Conservation (phyloP, 768 basidiomycete species). For the Tylopilus balloui region DNA sequence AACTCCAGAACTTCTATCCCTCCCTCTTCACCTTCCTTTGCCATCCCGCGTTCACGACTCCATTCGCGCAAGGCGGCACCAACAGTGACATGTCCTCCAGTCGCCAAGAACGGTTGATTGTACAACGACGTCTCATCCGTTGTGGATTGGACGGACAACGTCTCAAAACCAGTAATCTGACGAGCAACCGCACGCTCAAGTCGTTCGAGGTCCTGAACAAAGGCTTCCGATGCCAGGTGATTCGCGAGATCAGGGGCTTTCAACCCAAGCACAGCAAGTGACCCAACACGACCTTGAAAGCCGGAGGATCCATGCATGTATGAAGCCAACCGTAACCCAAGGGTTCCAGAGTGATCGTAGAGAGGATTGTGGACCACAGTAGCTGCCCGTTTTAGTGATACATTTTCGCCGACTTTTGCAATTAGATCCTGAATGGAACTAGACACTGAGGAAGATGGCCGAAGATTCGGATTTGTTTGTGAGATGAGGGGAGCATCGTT, state of each 20-base stretch:
- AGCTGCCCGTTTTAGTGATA: constrained; percentile 60
- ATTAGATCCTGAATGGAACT: constrained; percentile 65
- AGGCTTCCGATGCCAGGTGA: constrained; percentile 43
- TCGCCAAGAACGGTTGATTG: constrained; percentile 70
- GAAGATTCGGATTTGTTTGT: constrained; percentile 24
- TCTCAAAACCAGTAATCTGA: constrained; percentile 83
- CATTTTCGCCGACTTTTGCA: constrained; percentile 76
- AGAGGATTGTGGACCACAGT: constrained; percentile 37
- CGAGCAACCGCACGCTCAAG: constrained; percentile 76
- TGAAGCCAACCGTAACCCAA: constrained; percentile 45
- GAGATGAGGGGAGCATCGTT: constrained; percentile 67
- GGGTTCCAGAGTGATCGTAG: constrained; percentile 29
- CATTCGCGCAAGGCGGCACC: constrained; percentile 43
- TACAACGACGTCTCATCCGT: constrained; percentile 56
- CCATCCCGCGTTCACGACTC: constrained; percentile 47
- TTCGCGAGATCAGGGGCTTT: constrained; percentile 44
- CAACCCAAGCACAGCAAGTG: constrained; percentile 53
- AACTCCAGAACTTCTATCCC: constrained; percentile 46
- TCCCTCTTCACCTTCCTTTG: constrained; percentile 28
- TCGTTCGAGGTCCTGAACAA: constrained; percentile 51
- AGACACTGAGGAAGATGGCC: constrained; percentile 47
- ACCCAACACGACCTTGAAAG: constrained; percentile 56
- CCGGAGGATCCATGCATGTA: constrained; percentile 58
- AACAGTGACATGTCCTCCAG: constrained; percentile 49
- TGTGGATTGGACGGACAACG: constrained; percentile 41